phyloP scores from a whole-genome alignment of 164 flowering plant species.

The Annona squamosa region DNA sequence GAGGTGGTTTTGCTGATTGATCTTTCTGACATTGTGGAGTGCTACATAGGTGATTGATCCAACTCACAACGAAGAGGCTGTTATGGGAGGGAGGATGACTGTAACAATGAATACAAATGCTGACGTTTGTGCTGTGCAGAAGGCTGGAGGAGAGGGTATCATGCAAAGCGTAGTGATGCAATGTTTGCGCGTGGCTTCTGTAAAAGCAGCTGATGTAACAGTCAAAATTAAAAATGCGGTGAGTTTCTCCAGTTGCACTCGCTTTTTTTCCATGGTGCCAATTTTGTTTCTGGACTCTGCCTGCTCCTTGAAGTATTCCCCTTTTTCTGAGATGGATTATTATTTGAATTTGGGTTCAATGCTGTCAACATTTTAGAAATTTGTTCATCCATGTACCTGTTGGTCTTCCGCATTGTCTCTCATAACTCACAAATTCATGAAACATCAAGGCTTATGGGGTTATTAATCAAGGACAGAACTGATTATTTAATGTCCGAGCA shows the following conservation, averaged over 20 bases:
- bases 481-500: background rate
- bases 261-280: background rate
- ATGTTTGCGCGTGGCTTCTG: slow-evolving; percentile 74
- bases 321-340: background rate
- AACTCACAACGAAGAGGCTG: slow-evolving; percentile 76
- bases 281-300: background rate
- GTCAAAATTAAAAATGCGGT: slow-evolving; percentile 70
- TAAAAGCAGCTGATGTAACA: slow-evolving; percentile 75
- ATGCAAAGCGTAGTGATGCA: slow-evolving; percentile 70
- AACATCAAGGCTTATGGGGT: no score
- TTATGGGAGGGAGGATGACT: slow-evolving; percentile 88
- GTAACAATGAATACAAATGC: slow-evolving; percentile 76
- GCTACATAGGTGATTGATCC: slow-evolving; percentile 71
- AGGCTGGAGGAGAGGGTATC: slow-evolving; percentile 88
- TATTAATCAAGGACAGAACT: background rate
- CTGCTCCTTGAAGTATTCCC: background rate
- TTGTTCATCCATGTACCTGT: background rate
- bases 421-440: no score
- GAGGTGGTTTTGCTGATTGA: background rate
- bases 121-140: slow-evolving; percentile 92
- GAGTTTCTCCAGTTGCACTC: slow-evolving; percentile 26
- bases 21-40: slow-evolving; percentile 11
- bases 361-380: background rate
- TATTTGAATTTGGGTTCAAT: background rate
- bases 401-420: background rate